Evolutionary conservation across 176 grass and related monocot species (phyloP), one percentile per base, ranked within the genome.

Genomic region (Aegilops umbellulata): DNA sequence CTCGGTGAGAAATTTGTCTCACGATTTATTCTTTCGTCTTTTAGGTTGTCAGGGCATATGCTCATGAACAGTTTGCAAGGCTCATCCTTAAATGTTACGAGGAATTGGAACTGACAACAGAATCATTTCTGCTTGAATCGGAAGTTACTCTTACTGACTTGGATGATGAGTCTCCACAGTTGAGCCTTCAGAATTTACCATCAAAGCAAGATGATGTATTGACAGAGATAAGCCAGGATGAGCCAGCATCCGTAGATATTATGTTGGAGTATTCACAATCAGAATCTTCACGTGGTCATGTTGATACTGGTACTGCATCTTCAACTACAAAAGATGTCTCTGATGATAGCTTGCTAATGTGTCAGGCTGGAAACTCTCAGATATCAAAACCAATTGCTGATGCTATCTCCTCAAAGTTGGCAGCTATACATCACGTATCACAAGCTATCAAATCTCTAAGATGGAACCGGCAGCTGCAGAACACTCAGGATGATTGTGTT

Each of bases 371-470:
- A 75, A 82, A 86, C 42, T 65, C 87, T 44, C 77, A 86, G 73
- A 81, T 96, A 42, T 53, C 89, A 44, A 88, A 87, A 74, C 78
- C 94, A 84, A 85, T 94, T 70, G 83, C 86, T 65, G 97, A 96
- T 92, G 88, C 88, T 38, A 94, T 99, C 79, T 99, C 94, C 63
- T 99, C 94, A 27, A 99, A 99, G 86, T 87, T 99, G 51, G 92
- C 92, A 91, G 97, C 97, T 36, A 99, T 99, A 93, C 97, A 99
- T 74, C 97, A 99, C 65, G 49, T 99, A 83, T 94, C 94, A 65
- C 94, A 96, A 87, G 97, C 97, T 86, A 96, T 99, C 75, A 96
- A 99, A 90, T 99, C 97, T 46, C 92, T 99, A 57, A 91, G 97
- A 78, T 96, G 97, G 97, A 99, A 93, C 75, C 81, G 94, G 74